These are phyloP conservation scores for Apiospora koreana DNA, from an alignment of 2,329 filamentous ascomycete genomes.

Conservation along the genomic window DNA sequence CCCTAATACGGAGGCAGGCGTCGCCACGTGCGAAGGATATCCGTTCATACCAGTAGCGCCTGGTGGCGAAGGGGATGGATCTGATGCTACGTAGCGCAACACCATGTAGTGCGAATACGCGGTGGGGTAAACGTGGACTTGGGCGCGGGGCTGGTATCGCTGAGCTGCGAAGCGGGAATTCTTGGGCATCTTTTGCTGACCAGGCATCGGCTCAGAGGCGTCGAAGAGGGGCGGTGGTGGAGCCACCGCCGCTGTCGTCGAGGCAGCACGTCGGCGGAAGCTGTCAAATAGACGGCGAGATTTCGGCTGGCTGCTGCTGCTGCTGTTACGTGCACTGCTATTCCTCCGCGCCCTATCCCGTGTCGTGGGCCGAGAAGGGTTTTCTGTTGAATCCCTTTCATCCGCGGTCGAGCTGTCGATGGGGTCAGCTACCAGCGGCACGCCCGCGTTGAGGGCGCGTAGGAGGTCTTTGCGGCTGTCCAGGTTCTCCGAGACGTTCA, in stretches of 20 bases:
- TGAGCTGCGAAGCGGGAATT: slow-evolving; percentile 18
- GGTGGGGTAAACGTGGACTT: slow-evolving; percentile 21
- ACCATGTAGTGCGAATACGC: slow-evolving; percentile 33
- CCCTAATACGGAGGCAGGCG: background rate
- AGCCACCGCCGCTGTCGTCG: background rate
- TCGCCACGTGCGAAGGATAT: slow-evolving; percentile 14
- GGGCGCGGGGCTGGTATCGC: slow-evolving; percentile 14
- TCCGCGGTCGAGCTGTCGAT: slow-evolving; percentile 22
- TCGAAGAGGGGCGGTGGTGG: slow-evolving; percentile 9
- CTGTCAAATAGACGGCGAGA: slow-evolving; percentile 11
- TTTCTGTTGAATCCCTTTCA: slow-evolving; percentile 15
- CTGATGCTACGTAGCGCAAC: slow-evolving; percentile 22
- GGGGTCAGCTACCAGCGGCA: slow-evolving; percentile 33
- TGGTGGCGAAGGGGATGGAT: slow-evolving; percentile 10
- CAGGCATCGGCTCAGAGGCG: slow-evolving; percentile 6
- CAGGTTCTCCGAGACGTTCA: slow-evolving; percentile 58
- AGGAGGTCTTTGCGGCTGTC: slow-evolving; percentile 52
- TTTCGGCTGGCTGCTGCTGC: background rate
- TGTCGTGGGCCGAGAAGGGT: background rate
- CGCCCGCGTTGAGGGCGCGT: slow-evolving; percentile 45
- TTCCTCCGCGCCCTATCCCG: background rate
- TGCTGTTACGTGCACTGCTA: background rate
- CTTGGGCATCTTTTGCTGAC: slow-evolving; percentile 4
- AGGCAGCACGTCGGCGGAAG: slow-evolving; percentile 11
- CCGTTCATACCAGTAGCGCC: background rate